phyloP scores from a whole-genome alignment of 306 rosid genomes.

The Quercus variabilis region DNA sequence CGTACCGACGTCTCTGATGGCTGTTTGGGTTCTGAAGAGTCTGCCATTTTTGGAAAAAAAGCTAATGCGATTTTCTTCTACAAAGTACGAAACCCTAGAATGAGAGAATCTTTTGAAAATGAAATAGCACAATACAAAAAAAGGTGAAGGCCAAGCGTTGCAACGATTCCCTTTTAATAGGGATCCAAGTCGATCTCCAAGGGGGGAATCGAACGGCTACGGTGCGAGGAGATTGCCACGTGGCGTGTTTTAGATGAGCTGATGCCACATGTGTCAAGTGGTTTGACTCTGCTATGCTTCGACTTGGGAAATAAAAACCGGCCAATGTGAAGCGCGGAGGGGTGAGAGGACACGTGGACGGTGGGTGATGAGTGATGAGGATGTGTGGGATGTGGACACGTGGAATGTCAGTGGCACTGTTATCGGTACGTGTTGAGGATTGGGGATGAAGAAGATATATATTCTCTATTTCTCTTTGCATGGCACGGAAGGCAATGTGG shows the following conservation, averaged over 20 bases:
- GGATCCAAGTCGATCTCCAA: background rate
- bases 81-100: background rate
- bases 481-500: too few relatives aligned
- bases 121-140: background rate
- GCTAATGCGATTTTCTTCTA: background rate
- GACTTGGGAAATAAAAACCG: constrained; percentile 4
- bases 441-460: constrained; percentile 4
- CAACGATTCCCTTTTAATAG: constrained; percentile 12
- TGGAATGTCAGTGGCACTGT: background rate
- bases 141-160: background rate
- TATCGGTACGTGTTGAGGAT: constrained; percentile 12
- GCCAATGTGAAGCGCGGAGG: background rate
- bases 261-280: background rate
- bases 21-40: constrained; percentile 20
- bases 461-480: too few relatives aligned
- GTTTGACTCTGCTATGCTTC: background rate
- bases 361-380: background rate
- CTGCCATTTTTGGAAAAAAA: constrained; percentile 17
- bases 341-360: background rate
- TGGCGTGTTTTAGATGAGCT: background rate
- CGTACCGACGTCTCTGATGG: constrained; percentile 9
- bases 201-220: background rate
- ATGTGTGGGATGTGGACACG: too few relatives aligned
- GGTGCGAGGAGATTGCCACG: background rate
- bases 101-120: background rate